These are phyloP conservation scores for Flaveria floridana DNA, from an alignment of 140 eudicot genomes.

Conservation along the genomic window DNA sequence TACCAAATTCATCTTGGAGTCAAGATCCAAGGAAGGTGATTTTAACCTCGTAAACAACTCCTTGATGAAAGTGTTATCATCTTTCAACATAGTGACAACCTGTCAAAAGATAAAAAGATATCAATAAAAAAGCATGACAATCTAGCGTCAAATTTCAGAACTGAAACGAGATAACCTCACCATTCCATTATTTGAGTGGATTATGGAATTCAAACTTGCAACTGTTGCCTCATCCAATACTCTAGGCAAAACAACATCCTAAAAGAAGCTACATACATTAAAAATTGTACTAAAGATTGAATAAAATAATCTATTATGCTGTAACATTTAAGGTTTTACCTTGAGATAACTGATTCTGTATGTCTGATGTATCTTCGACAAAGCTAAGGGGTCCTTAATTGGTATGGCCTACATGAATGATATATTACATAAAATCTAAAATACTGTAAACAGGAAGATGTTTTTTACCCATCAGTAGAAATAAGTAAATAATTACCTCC, in stretches of 20 bases:
- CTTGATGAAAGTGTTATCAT: slow-evolving; percentile 69
- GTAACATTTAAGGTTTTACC: slow-evolving; percentile 41
- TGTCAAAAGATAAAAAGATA: slow-evolving; percentile 29
- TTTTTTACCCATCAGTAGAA: slow-evolving; percentile 18
- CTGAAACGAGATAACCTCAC: slow-evolving; percentile 45
- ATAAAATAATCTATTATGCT: slow-evolving; percentile 1
- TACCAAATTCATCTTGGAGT: slow-evolving; percentile 82
- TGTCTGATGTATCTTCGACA: slow-evolving; percentile 87
- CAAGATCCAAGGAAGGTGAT: slow-evolving; percentile 52
- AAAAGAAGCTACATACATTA: slow-evolving; percentile 24
- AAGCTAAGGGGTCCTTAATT: slow-evolving; percentile 73
- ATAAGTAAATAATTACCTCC: slow-evolving; percentile 54
- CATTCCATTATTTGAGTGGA: slow-evolving; percentile 82
- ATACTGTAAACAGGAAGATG: slow-evolving; percentile 11
- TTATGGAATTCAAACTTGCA: slow-evolving; percentile 70
- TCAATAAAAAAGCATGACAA: background rate
- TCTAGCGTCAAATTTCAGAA: slow-evolving; percentile 14
- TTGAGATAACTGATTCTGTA: slow-evolving; percentile 74
- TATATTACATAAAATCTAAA: background rate
- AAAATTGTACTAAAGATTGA: background rate
- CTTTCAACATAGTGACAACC: slow-evolving; percentile 87
- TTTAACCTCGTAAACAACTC: slow-evolving; percentile 78
- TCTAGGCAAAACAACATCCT: slow-evolving; percentile 82
- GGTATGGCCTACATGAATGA: slow-evolving; percentile 68
- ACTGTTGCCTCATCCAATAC: slow-evolving; percentile 65